Conservation (phyloP, 371 early-diverging fungal genomes). For the Zopfochytrium polystomum region DNA sequence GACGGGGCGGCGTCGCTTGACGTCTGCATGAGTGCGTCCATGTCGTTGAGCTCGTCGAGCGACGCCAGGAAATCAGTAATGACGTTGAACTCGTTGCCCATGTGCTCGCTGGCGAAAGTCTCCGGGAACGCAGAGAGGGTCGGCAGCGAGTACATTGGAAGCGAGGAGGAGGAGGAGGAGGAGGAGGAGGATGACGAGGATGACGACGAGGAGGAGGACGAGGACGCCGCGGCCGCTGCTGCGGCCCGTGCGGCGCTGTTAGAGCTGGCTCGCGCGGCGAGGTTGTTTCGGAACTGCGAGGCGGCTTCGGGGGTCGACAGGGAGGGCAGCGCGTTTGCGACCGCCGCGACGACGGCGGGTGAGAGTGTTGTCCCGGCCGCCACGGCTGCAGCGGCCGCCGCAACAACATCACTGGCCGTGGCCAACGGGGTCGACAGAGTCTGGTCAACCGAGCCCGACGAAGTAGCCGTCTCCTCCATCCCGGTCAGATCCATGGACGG, state of each 20-base stretch:
- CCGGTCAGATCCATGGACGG: background rate
- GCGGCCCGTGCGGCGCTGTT: too few relatives aligned
- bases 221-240: too few relatives aligned
- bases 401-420: conserved; percentile 6
- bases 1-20: conserved; percentile 1
- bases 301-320: background rate
- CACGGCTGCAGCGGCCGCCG: conserved; percentile 15
- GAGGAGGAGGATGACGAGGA: too few relatives aligned
- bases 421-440: background rate
- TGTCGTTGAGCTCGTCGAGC: conserved; percentile 42
- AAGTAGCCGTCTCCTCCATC: background rate
- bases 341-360: conserved; percentile 13
- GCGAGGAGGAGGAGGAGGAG: too few relatives aligned
- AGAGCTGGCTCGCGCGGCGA: too few relatives aligned
- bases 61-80: conserved; percentile 71
- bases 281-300: conserved; percentile 1
- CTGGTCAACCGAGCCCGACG: background rate
- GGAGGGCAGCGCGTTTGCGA: conserved; percentile 9
- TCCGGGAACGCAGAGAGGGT: background rate
- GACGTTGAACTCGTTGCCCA: conserved; percentile 78
- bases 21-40: background rate
- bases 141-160: background rate
- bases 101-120: conserved; percentile 55
- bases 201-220: too few relatives aligned
- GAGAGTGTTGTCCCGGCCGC: conserved; percentile 10